phyloP scores from a whole-genome alignment of 768 basidiomycete genomes.

The Collybia mongolica region DNA sequence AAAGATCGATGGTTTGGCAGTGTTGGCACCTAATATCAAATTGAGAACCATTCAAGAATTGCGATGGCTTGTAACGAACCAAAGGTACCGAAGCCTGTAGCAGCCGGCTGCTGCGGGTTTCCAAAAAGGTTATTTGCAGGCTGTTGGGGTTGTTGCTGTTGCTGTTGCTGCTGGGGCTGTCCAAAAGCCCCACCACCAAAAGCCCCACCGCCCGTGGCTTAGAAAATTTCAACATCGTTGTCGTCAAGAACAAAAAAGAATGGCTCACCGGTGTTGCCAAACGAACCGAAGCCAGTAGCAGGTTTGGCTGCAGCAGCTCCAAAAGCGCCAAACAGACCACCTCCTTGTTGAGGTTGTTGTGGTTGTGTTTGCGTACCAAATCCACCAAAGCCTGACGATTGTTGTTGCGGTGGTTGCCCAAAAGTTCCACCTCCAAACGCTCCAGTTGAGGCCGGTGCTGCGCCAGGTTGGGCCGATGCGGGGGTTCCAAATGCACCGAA shows the following conservation, averaged over 20 bases:
- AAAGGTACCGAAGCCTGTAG: conserved; percentile 39
- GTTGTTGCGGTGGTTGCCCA: conserved; percentile 28
- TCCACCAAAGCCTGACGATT: conserved; percentile 17
- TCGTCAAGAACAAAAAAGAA: background rate
- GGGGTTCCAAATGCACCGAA: conserved; percentile 45
- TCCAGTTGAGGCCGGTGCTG: conserved; percentile 23
- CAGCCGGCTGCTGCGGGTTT: conserved; percentile 21
- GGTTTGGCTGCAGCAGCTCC: conserved; percentile 17
- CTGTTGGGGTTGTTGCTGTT: conserved; percentile 30
- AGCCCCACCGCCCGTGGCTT: conserved; percentile 16
- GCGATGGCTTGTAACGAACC: conserved; percentile 17
- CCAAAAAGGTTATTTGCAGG: conserved; percentile 32
- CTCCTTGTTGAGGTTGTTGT: conserved; percentile 22
- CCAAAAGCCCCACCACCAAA: conserved; percentile 37
- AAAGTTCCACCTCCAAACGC: conserved; percentile 38
- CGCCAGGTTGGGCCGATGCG: conserved; percentile 20
- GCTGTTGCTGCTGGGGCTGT: conserved; percentile 29
- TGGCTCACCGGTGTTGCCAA: conserved; percentile 13
- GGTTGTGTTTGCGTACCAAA: conserved; percentile 26
- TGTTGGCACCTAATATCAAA: conserved; percentile 6
- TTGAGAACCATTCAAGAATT: background rate
- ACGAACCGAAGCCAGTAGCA: conserved; percentile 10
- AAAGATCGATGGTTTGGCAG: conserved; percentile 37
- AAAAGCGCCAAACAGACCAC: conserved; percentile 38
- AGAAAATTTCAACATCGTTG: background rate